Percentiles rank a stretch among this genome's conserved stretches.
Evolutionary conservation across 768 basidiomycete genomes (phyloP).

Genomic region (Tricholomella constricta): DNA sequence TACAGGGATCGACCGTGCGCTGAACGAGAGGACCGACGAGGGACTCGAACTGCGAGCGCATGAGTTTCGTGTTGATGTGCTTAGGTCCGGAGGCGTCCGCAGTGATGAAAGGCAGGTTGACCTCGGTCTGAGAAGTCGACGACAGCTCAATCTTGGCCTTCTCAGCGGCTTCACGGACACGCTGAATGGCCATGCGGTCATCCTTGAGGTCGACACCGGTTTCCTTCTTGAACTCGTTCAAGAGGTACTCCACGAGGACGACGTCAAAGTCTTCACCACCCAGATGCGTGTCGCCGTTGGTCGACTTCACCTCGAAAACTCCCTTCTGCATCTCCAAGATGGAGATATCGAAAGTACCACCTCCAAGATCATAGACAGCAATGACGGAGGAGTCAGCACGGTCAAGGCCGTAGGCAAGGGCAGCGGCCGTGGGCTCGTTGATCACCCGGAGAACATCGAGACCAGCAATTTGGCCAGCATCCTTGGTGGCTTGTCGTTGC

Average conservation of each 20-base stretch:
- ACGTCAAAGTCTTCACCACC: conserved; percentile 98
- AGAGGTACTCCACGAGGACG: conserved; percentile 79
- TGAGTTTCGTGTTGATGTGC: conserved; percentile 92
- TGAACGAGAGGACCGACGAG: conserved; percentile 83
- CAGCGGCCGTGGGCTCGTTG: conserved; percentile 98
- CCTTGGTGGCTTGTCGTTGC: conserved; percentile 97
- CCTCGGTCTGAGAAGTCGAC: conserved; percentile 92
- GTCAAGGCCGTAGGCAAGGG: conserved; percentile 97
- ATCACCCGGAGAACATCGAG: conserved; percentile 97
- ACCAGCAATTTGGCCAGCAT: conserved; percentile 97
- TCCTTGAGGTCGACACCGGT: conserved; percentile 75
- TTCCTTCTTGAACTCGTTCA: conserved; percentile 95
- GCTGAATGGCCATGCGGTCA: conserved; percentile 97
- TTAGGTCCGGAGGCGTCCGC: conserved; percentile 94
- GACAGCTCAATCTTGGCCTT: conserved; percentile 99
- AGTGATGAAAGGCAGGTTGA: conserved; percentile 98
- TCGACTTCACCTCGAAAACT: conserved; percentile 99
- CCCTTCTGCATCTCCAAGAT: conserved; percentile 99
- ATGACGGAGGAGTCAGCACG: conserved; percentile 83
- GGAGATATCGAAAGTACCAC: conserved; percentile 99
- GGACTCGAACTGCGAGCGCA: conserved; percentile 87
- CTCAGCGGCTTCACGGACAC: conserved; percentile 98
- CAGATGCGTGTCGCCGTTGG: conserved; percentile 98
- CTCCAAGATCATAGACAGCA: conserved; percentile 98
- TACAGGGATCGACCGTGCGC: conserved; percentile 93